A percentile compares a stretch with the other conserved stretches of the same genome.
Conservation (phyloP, 345 rosid genomes). For the Melaleuca quinquenervia region DNA sequence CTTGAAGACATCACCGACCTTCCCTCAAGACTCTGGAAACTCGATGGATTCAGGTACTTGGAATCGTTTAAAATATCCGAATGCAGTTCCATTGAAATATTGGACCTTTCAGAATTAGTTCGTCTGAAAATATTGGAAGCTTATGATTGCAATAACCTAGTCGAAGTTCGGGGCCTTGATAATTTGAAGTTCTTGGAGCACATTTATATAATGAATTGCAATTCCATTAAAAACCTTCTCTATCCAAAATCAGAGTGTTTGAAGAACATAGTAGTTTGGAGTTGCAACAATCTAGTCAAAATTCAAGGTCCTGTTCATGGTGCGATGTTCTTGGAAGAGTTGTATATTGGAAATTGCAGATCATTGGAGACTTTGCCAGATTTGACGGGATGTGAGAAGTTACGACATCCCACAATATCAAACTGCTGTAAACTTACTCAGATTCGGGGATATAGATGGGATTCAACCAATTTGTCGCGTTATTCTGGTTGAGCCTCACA, state of each 20-base stretch:
- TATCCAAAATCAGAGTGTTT: not conserved
- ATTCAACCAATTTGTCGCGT: too few relatives aligned
- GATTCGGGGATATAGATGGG: accelerated
- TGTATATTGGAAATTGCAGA: accelerated
- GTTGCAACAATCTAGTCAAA: not conserved
- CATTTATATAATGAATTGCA: accelerated
- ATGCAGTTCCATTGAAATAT: not conserved
- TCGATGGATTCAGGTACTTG: not conserved
- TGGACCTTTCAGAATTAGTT: not conserved
- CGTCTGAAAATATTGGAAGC: not conserved
- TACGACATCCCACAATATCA: too few relatives aligned
- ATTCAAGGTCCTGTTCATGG: not conserved
- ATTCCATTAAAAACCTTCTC: not conserved
- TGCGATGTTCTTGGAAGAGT: not conserved
- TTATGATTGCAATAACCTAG: accelerated
- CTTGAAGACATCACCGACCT: not conserved
- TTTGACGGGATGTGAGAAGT: too few relatives aligned
- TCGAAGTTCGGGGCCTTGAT: not conserved
- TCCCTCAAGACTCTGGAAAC: not conserved
- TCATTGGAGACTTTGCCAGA: not conserved
- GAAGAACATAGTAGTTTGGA: not conserved
- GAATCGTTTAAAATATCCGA: not conserved
- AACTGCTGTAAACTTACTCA: accelerated
- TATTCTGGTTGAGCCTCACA: accelerated
- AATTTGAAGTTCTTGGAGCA: not conserved